phyloP scores from a whole-genome alignment of 108 stramenopile genomes.

The Cyclotella distinguenda region DNA sequence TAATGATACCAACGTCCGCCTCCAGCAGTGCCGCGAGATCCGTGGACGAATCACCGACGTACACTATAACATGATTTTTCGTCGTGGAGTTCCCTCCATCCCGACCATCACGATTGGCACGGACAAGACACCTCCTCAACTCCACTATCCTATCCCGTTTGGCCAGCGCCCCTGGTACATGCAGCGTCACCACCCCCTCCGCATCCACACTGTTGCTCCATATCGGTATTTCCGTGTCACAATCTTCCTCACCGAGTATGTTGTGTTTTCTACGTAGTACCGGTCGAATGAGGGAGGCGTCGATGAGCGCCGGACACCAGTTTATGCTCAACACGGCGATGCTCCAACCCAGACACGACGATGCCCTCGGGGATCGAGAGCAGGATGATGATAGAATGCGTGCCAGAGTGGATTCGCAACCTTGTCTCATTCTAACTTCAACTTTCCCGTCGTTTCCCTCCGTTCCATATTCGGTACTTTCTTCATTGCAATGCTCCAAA shows the following conservation, averaged over 20 bases:
- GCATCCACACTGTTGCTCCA: slow-evolving; percentile 57
- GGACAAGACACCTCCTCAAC: slow-evolving; percentile 24
- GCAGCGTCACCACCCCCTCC: slow-evolving; percentile 44
- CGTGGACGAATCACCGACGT: slow-evolving; percentile 62
- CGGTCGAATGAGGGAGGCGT: slow-evolving; percentile 44
- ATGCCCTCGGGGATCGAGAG: background rate
- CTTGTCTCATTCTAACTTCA: slow-evolving; percentile 24
- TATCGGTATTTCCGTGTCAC: slow-evolving; percentile 46
- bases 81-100: background rate
- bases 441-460: slow-evolving; percentile 18
- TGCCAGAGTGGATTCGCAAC: slow-evolving; percentile 39
- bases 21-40: slow-evolving; percentile 52
- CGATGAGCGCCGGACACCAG: slow-evolving; percentile 60
- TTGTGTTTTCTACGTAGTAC: slow-evolving; percentile 22
- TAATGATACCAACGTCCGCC: slow-evolving; percentile 58
- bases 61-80: slow-evolving; percentile 35
- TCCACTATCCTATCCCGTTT: slow-evolving; percentile 46
- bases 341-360: slow-evolving; percentile 39
- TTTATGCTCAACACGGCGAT: slow-evolving; percentile 61
- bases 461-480: background rate
- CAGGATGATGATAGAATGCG: slow-evolving; percentile 11
- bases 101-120: background rate
- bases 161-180: slow-evolving; percentile 56
- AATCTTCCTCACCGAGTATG: slow-evolving; percentile 7
- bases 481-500: background rate